phyloP scores from a whole-genome alignment of 139 green algal genomes.

The Chlorella sorokiniana region DNA sequence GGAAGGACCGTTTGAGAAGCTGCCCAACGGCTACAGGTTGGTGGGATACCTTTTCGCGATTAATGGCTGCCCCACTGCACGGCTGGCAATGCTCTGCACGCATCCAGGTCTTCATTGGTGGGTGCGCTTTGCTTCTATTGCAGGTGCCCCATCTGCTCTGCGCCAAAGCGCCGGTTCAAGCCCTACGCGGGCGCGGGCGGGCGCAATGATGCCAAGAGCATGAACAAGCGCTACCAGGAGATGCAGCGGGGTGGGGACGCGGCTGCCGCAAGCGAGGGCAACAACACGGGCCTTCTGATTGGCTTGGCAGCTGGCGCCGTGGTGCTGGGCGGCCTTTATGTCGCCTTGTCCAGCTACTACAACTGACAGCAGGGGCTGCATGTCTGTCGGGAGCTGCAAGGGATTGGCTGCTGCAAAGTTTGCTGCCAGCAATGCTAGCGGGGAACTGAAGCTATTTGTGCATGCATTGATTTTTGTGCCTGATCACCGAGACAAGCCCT shows the following conservation, averaged over 20 bases:
- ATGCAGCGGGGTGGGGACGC: constrained; percentile 18
- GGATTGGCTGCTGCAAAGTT: not conserved
- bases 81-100: no score
- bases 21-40: constrained; percentile 29
- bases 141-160: constrained; percentile 41
- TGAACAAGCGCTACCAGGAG: constrained; percentile 24
- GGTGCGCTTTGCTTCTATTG: not conserved
- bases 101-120: not conserved
- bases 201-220: constrained; percentile 33
- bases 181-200: constrained; percentile 17
- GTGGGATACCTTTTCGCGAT: no score
- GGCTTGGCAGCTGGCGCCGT: constrained; percentile 16
- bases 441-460: no score
- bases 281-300: not conserved
- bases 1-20: constrained; percentile 30
- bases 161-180: constrained; percentile 47
- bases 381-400: not conserved
- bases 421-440: no score
- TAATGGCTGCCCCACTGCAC: not conserved
- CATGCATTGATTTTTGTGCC: not conserved
- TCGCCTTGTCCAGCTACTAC: constrained; percentile 24
- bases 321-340: constrained; percentile 26
- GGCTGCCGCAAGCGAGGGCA: not conserved
- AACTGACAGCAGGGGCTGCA: constrained; percentile 1
- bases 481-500: no score